Evolutionary conservation across 129 eudicot genomes (phyloP).

Genomic region (Pseudognaphalium luteoalbum): DNA sequence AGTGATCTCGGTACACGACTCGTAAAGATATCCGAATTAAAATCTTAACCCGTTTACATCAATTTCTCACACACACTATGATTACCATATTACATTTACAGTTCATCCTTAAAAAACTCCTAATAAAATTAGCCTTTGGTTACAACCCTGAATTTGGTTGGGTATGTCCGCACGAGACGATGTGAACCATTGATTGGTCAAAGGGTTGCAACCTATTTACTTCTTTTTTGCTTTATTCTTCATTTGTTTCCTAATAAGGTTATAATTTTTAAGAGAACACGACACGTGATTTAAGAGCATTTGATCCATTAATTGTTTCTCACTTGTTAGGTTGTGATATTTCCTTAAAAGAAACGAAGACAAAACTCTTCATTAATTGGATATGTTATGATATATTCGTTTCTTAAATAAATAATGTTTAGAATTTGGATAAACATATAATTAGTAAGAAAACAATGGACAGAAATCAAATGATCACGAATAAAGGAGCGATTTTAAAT

Average conservation of each 20-base stretch:
- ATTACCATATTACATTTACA: too few relatives aligned
- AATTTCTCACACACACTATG: too few relatives aligned
- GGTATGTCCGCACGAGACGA: conserved; percentile 32
- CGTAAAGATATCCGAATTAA: too few relatives aligned
- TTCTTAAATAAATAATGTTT: background rate
- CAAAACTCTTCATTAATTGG: conserved; percentile 8
- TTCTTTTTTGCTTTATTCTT: conserved; percentile 27
- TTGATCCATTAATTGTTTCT: conserved; percentile 29
- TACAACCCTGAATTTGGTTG: conserved; percentile 14
- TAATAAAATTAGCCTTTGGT: background rate
- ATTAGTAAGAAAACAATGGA: background rate
- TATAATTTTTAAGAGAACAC: conserved; percentile 22
- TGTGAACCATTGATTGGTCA: conserved; percentile 31
- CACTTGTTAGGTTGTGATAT: conserved; percentile 30
- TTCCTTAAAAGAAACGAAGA: conserved; percentile 27
- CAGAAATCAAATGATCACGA: background rate
- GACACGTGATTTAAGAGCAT: conserved; percentile 30
- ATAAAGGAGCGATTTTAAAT: background rate
- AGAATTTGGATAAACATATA: background rate
- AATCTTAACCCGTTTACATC: too few relatives aligned
- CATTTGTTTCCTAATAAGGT: conserved; percentile 12
- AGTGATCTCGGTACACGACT: too few relatives aligned
- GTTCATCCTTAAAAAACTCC: background rate
- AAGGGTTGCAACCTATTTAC: conserved; percentile 24
- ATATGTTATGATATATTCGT: background rate